A percentile compares a stretch with the other conserved stretches of the same genome.
Conservation (phyloP, 768 basidiomycete species). For the Leccinellum rugosiceps region DNA sequence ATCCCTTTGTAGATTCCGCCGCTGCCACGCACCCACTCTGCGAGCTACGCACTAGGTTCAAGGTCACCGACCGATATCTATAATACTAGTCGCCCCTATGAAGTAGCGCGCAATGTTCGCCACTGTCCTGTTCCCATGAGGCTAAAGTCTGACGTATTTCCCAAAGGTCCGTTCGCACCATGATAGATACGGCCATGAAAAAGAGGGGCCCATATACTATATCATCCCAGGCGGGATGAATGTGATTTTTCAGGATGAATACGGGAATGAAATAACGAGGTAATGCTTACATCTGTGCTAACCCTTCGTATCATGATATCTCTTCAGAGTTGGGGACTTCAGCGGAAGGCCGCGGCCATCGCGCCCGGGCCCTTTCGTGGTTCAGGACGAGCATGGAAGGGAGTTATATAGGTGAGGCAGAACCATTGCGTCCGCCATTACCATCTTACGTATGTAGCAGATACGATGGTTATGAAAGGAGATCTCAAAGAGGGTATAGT, state of each 20-base stretch:
- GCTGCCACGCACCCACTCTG: conserved; percentile 24
- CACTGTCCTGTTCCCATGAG: not conserved
- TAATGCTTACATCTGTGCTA: conserved; percentile 19
- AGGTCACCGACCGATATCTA: conserved; percentile 33
- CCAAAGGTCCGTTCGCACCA: conserved; percentile 24
- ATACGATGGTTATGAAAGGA: conserved; percentile 26
- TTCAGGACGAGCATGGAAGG: conserved; percentile 57
- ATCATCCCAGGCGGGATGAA: conserved; percentile 63
- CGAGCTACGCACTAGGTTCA: conserved; percentile 11
- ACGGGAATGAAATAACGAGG: conserved; percentile 64
- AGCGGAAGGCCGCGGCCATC: conserved; percentile 24
- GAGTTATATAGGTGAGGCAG: conserved; percentile 53
- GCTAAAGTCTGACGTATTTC: conserved; percentile 7
- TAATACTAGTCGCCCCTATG: conserved; percentile 15
- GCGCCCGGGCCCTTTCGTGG: conserved; percentile 44
- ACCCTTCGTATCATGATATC: not conserved
- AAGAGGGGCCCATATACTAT: conserved; percentile 44
- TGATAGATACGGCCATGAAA: conserved; percentile 24
- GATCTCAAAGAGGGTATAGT: conserved; percentile 19
- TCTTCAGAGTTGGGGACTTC: conserved; percentile 52
- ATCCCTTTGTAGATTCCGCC: conserved; percentile 25
- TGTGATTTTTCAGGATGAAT: conserved; percentile 65
- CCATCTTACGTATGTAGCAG: conserved; percentile 13
- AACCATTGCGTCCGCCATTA: not conserved
- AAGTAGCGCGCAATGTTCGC: conserved; percentile 17